A percentile compares a stretch with the other conserved stretches of the same genome.
Evolutionary conservation across 768 basidiomycete genomes (phyloP).

Genomic region (Tulasnella sp.): DNA sequence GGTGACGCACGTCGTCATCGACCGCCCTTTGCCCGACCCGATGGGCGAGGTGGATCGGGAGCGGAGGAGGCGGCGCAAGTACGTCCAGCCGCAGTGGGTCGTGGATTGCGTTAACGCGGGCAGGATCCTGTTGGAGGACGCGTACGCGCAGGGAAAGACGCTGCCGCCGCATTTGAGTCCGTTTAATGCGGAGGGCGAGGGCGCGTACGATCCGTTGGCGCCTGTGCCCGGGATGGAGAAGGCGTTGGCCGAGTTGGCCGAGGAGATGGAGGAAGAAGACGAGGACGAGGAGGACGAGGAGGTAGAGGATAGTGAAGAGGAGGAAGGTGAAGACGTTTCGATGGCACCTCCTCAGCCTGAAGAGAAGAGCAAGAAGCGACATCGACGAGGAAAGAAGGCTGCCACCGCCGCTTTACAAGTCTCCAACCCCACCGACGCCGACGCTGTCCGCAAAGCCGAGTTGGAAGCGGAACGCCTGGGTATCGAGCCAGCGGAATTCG

Average conservation of each 20-base stretch:
- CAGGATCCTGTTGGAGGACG: constrained; percentile 80
- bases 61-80: constrained; percentile 70
- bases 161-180: constrained; percentile 96
- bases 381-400: constrained; percentile 43
- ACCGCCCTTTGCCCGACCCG: constrained; percentile 62
- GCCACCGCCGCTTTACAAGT: constrained; percentile 43
- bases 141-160: constrained; percentile 80
- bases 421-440: constrained; percentile 57
- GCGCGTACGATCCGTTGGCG: constrained; percentile 67
- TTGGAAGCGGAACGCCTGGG: constrained; percentile 92
- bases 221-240: constrained; percentile 42
- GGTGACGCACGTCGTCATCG: constrained; percentile 95
- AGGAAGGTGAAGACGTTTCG: constrained; percentile 43
- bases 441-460: constrained; percentile 81
- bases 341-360: constrained; percentile 43
- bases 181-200: constrained; percentile 74
- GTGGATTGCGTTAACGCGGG: constrained; percentile 93
- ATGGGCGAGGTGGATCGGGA: constrained; percentile 50
- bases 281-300: constrained; percentile 45
- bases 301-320: constrained; percentile 44
- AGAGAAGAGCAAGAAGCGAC: constrained; percentile 36
- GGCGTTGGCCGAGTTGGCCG: constrained; percentile 45
- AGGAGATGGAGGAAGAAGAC: constrained; percentile 42
- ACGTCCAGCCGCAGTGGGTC: constrained; percentile 97
- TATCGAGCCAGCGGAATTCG: constrained; percentile 76